Evolutionary conservation across 768 basidiomycete genomes (phyloP).

Genomic region (Pisolithus microcarpus): DNA sequence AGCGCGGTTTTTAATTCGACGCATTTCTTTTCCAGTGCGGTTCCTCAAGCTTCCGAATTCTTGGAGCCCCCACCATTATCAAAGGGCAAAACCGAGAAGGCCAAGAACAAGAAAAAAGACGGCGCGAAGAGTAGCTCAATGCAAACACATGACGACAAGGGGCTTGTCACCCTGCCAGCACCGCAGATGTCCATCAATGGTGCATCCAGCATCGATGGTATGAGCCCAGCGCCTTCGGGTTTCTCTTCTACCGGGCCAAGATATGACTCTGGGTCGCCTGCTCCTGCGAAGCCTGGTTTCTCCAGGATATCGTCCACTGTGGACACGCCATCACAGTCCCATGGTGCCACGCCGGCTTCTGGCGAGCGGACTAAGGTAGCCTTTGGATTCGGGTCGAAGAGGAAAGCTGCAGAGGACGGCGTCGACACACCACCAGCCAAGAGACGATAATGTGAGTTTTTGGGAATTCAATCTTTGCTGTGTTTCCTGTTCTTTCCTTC

Average conservation of each 20-base stretch:
- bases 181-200: constrained; percentile 40
- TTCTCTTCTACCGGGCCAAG: constrained; percentile 22
- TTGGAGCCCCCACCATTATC: constrained; percentile 73
- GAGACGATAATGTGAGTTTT: constrained; percentile 25
- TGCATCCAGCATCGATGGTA: constrained; percentile 13
- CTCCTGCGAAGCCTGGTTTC: constrained; percentile 56
- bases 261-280: constrained; percentile 49
- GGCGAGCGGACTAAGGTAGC: constrained; percentile 68
- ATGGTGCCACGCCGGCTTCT: constrained; percentile 47
- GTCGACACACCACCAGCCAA: constrained; percentile 62
- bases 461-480: not conserved
- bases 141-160: constrained; percentile 41
- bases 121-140: constrained; percentile 40
- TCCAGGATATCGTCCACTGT: constrained; percentile 62
- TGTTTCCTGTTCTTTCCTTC: not conserved
- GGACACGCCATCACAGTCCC: constrained; percentile 38
- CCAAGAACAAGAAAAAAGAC: constrained; percentile 75
- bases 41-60: constrained; percentile 79
- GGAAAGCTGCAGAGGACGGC: constrained; percentile 72
- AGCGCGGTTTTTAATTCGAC: constrained; percentile 2
- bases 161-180: constrained; percentile 70
- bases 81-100: constrained; percentile 79
- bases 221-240: constrained; percentile 40
- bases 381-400: constrained; percentile 71
- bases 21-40: constrained; percentile 47